Evolutionary conservation across 345 rosid species (phyloP).

Genomic region (Salix purpurea): DNA sequence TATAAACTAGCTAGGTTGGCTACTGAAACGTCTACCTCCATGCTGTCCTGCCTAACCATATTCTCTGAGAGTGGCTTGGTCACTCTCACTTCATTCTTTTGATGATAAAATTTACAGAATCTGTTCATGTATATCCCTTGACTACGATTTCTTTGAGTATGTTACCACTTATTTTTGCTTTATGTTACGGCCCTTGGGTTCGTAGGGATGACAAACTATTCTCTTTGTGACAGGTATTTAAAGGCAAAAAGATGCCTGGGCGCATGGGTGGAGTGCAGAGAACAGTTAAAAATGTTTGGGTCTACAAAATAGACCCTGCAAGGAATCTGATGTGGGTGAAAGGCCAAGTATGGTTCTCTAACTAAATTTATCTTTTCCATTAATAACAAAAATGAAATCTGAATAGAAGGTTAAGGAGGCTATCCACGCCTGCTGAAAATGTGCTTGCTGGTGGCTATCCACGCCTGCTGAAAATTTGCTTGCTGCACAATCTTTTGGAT

Average conservation of each 20-base stretch:
- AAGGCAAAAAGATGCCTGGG: conserved; percentile 94
- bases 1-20: background rate
- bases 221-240: conserved; percentile 57
- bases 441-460: background rate
- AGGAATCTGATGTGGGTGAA: conserved; percentile 92
- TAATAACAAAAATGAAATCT: background rate
- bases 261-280: conserved; percentile 86
- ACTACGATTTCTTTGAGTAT: background rate
- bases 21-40: background rate
- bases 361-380: background rate
- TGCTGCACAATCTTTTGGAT: background rate
- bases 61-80: background rate
- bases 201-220: conserved; percentile 9
- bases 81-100: background rate
- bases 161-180: background rate
- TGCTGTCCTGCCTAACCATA: background rate
- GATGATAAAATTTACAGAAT: background rate
- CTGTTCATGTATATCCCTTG: background rate
- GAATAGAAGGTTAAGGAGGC: background rate
- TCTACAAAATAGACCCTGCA: conserved; percentile 81
- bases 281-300: conserved; percentile 90
- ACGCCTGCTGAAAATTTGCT: background rate
- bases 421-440: background rate
- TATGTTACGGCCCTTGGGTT: background rate
- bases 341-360: conserved; percentile 72